A percentile compares a stretch with the other conserved stretches of the same genome.
Evolutionary conservation across 108 stramenopile species (phyloP).

Genomic region (Poteriospumella lacustris): DNA sequence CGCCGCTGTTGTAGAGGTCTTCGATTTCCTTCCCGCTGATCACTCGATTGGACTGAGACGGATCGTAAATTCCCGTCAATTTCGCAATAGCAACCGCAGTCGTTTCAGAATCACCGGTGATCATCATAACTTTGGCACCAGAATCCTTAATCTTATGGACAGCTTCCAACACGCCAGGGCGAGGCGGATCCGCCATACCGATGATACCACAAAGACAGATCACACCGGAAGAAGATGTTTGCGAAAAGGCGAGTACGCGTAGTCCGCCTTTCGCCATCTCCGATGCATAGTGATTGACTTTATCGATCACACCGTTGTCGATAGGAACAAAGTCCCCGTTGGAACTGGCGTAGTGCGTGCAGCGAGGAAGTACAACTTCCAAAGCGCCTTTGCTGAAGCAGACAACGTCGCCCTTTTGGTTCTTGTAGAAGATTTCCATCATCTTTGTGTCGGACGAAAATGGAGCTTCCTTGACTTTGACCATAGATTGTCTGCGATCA

Average conservation of each 20-base stretch:
- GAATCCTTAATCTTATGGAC: conserved; percentile 67
- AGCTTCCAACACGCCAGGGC: conserved; percentile 69
- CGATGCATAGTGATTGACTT: conserved; percentile 41
- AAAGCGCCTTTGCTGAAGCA: conserved; percentile 96
- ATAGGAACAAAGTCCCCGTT: conserved; percentile 36
- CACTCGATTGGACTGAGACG: not conserved
- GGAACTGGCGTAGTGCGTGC: not conserved
- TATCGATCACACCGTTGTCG: conserved; percentile 49
- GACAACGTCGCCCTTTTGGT: conserved; percentile 61
- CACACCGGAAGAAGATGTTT: conserved; percentile 56
- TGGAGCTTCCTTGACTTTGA: conserved; percentile 78
- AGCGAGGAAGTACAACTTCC: conserved; percentile 60
- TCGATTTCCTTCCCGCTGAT: conserved; percentile 15
- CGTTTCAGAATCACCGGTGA: conserved; percentile 90
- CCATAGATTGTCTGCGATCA: conserved; percentile 74
- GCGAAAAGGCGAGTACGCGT: conserved; percentile 81
- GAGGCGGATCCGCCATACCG: conserved; percentile 85
- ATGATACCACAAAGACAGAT: conserved; percentile 80
- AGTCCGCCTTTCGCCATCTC: conserved; percentile 73
- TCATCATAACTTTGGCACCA: conserved; percentile 86
- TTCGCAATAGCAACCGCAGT: conserved; percentile 86
- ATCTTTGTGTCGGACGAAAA: conserved; percentile 84
- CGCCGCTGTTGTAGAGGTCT: not conserved
- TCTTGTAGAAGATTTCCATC: conserved; percentile 71
- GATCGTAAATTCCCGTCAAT: conserved; percentile 68